Evolutionary conservation across 164 flowering plant species (phyloP).

Genomic region (Paratinospora sagittata): DNA sequence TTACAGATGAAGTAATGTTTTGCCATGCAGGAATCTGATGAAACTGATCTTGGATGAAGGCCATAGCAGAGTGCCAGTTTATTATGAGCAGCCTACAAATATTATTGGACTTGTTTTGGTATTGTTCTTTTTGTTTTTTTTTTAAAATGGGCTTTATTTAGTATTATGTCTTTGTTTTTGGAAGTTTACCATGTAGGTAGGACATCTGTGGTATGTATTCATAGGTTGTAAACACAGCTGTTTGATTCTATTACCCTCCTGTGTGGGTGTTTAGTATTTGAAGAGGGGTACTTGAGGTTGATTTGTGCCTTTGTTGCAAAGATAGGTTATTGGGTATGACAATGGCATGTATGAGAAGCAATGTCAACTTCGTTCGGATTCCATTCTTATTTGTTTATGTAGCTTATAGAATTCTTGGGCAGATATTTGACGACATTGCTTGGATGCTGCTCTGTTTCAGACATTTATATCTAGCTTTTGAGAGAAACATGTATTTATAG

Average conservation of each 20-base stretch:
- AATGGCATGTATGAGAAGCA: no score
- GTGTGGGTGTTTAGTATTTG: no score
- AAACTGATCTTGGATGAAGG: slow-evolving; percentile 55
- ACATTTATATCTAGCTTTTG: background rate
- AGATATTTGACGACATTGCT: background rate
- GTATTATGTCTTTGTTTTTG: background rate
- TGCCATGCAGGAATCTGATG: slow-evolving; percentile 39
- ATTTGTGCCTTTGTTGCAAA: background rate
- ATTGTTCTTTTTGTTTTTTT: slow-evolving; percentile 7
- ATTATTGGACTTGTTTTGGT: slow-evolving; percentile 93
- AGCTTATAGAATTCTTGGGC: background rate
- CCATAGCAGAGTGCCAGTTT: slow-evolving; percentile 95
- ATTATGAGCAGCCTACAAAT: slow-evolving; percentile 79
- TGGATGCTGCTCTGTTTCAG: background rate
- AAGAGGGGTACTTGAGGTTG: background rate
- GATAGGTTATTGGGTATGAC: background rate
- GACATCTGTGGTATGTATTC: no score
- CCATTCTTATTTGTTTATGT: no score
- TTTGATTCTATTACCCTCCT: no score
- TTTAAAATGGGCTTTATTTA: background rate
- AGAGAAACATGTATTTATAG: background rate
- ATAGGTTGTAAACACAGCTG: no score
- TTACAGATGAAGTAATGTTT: background rate
- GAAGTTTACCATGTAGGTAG: no score
- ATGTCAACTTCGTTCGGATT: no score